Evolutionary conservation across 345 rosid species (phyloP).

Genomic region (Sapria himalayana): DNA sequence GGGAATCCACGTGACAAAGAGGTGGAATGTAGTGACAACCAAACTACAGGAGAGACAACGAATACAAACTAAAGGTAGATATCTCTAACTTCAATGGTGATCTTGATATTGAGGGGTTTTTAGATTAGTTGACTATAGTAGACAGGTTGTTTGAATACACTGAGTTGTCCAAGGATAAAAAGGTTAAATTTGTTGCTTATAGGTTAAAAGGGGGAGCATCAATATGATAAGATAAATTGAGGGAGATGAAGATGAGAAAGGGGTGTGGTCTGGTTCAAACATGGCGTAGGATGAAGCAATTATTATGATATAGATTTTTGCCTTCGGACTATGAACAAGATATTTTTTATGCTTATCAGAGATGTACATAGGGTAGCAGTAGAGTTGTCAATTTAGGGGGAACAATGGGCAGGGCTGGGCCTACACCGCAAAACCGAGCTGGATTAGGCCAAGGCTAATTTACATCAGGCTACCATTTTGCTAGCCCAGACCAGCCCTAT

Average conservation of each 20-base stretch:
- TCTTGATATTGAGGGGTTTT: not conserved
- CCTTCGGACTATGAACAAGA: constrained; percentile 3
- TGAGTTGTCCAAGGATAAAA: not conserved
- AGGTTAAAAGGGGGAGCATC: not conserved
- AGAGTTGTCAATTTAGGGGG: no score
- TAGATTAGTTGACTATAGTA: constrained; percentile 1
- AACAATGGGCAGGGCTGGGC: no score
- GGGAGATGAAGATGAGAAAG: accelerated
- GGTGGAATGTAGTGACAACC: no score
- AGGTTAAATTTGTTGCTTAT: not conserved
- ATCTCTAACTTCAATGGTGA: not conserved
- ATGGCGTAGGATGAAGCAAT: not conserved
- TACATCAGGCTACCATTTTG: no score
- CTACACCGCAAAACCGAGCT: no score
- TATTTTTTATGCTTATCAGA: not conserved
- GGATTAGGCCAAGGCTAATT: no score
- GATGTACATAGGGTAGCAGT: not conserved
- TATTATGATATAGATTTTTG: not conserved
- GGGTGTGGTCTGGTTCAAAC: not conserved
- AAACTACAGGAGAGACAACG: constrained; percentile 1
- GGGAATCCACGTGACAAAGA: no score
- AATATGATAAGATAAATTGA: not conserved
- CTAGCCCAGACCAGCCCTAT: no score
- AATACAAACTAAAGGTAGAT: not conserved
- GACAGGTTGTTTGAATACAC: not conserved